These are phyloP conservation scores for Fraxinus angustifolia DNA, from an alignment of 305 asterid genomes.

Conservation along the genomic window DNA sequence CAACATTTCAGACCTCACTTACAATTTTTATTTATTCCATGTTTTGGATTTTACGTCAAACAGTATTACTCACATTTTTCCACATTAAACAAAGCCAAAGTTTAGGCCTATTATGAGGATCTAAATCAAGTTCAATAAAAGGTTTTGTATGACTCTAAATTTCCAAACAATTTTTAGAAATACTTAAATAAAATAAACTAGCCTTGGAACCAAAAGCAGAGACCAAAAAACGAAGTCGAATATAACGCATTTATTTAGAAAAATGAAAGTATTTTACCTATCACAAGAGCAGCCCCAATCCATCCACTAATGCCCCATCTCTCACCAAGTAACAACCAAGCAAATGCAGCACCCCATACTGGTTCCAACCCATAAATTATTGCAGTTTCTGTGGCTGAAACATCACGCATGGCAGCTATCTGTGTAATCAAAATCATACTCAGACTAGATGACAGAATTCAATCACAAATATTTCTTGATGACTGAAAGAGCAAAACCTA, in stretches of 20 bases:
- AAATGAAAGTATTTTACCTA: conserved; percentile 42
- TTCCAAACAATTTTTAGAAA: background rate
- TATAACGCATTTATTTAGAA: background rate
- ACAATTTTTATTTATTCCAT: background rate
- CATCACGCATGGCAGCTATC: conserved; percentile 73
- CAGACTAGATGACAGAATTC: background rate
- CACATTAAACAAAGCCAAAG: background rate
- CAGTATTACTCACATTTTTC: background rate
- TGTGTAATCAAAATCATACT: conserved; percentile 24
- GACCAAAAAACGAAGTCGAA: background rate
- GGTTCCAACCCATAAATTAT: conserved; percentile 83
- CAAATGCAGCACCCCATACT: conserved; percentile 88
- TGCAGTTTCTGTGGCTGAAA: conserved; percentile 80
- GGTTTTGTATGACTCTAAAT: background rate
- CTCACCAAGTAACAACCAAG: conserved; percentile 88
- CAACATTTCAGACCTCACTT: background rate
- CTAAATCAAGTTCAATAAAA: background rate
- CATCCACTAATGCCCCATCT: conserved; percentile 81
- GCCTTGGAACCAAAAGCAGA: background rate
- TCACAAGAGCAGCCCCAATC: conserved; percentile 78
- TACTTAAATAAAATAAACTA: background rate
- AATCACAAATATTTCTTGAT: background rate
- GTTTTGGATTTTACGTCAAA: background rate
- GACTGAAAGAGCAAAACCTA: background rate
- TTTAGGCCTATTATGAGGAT: background rate